A percentile compares a stretch with the other conserved stretches of the same genome.
phyloP scores from a whole-genome alignment of 2,329 filamentous ascomycete species.

The Penicillium sp. region DNA sequence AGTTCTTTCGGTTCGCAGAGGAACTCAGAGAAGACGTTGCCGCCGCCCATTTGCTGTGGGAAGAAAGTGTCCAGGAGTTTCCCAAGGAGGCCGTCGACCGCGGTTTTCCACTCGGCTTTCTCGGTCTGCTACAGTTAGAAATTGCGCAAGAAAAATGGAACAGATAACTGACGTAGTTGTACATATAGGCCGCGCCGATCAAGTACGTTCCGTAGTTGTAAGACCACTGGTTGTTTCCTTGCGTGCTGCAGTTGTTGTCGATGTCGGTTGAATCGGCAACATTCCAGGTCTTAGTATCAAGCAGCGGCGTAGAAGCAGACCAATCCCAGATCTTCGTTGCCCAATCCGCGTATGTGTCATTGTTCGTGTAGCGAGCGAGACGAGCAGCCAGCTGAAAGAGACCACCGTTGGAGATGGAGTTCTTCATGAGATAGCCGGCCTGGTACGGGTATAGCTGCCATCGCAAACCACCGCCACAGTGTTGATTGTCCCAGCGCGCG shows the following conservation, averaged over 20 bases:
- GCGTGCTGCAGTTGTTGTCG: slow-evolving; percentile 55
- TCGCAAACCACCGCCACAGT: slow-evolving; percentile 72
- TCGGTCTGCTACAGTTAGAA: slow-evolving; percentile 31
- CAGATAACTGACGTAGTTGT: slow-evolving; percentile 52
- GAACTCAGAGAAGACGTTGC: slow-evolving; percentile 63
- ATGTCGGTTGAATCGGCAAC: slow-evolving; percentile 63
- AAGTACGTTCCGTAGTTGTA: slow-evolving; percentile 64
- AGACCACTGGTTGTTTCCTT: slow-evolving; percentile 61
- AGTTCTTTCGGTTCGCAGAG: slow-evolving; percentile 65
- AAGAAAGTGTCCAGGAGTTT: slow-evolving; percentile 57
- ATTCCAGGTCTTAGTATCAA: slow-evolving; percentile 52
- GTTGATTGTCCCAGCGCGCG: slow-evolving; percentile 68
- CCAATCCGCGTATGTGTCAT: slow-evolving; percentile 58
- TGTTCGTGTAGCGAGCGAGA: slow-evolving; percentile 37
- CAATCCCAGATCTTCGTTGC: slow-evolving; percentile 70
- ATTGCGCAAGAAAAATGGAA: not conserved
- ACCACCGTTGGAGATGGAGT: slow-evolving; percentile 41
- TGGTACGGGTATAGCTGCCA: slow-evolving; percentile 42
- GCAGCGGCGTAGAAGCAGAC: slow-evolving; percentile 56
- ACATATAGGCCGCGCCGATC: slow-evolving; percentile 62
- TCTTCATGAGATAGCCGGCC: slow-evolving; percentile 40
- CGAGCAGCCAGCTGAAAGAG: slow-evolving; percentile 40
- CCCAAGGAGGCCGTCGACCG: slow-evolving; percentile 61
- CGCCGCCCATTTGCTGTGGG: slow-evolving; percentile 44
- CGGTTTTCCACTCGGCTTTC: slow-evolving; percentile 58